Percentiles rank a stretch among this genome's conserved stretches.
Conservation (phyloP, 495 filamentous ascomycete species). For the Aspergillus cavernicola region DNA sequence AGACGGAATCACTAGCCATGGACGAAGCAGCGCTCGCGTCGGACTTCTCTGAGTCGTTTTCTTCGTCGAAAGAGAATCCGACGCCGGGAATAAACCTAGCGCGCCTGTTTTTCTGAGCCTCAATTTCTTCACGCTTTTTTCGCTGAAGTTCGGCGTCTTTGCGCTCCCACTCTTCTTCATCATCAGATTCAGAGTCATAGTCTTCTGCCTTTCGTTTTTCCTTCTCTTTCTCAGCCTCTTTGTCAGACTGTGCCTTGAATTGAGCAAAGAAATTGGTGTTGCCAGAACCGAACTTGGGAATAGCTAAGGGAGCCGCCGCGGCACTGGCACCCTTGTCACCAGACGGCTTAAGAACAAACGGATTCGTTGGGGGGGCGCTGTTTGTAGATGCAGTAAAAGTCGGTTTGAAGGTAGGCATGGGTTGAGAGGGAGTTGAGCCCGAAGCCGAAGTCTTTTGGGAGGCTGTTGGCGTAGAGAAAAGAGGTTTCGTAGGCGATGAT, state of each 20-base stretch:
- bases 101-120: slow-evolving; percentile 27
- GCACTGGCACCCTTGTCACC: slow-evolving; percentile 17
- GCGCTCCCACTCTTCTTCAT: slow-evolving; percentile 48
- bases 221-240: slow-evolving; percentile 38
- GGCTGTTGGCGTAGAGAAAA: slow-evolving; percentile 14
- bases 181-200: slow-evolving; percentile 52
- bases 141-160: slow-evolving; percentile 44
- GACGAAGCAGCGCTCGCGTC: slow-evolving; percentile 14
- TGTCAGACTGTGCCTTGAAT: slow-evolving; percentile 34
- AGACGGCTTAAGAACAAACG: slow-evolving; percentile 24
- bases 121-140: slow-evolving; percentile 38
- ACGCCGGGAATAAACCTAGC: slow-evolving; percentile 40
- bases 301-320: slow-evolving; percentile 14
- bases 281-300: slow-evolving; percentile 34
- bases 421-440: slow-evolving; percentile 10
- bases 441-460: slow-evolving; percentile 13
- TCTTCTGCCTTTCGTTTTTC: slow-evolving; percentile 54
- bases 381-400: slow-evolving; percentile 11
- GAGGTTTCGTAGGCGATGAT: slow-evolving; percentile 21
- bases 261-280: slow-evolving; percentile 35
- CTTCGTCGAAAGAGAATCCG: slow-evolving; percentile 39
- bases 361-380: slow-evolving; percentile 16
- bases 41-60: slow-evolving; percentile 10
- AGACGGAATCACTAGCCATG: slow-evolving; percentile 15
- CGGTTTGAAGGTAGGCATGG: slow-evolving; percentile 15